Evolutionary conservation across 169 alveolate genomes (phyloP).

Genomic region (Cryptosporidium ubiquitum): DNA sequence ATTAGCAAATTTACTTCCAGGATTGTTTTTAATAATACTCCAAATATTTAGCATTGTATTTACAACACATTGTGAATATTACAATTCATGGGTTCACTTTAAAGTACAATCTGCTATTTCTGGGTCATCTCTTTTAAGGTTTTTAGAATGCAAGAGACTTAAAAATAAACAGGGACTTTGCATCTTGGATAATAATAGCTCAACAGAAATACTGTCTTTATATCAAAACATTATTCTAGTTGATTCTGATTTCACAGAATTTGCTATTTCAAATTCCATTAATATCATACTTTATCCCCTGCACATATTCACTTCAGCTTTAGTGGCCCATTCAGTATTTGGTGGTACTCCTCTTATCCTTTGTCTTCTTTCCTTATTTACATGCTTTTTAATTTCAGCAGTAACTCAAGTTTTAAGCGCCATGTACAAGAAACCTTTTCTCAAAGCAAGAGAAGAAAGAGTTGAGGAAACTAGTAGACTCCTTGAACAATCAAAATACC

Average conservation of each 20-base stretch:
- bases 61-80: conserved; percentile 66
- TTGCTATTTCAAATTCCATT: conserved; percentile 14
- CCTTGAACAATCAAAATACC: conserved; percentile 51
- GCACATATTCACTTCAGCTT: conserved; percentile 23
- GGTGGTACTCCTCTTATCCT: conserved; percentile 46
- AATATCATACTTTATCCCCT: conserved; percentile 45
- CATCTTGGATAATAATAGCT: background rate
- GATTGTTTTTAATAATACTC: conserved; percentile 4
- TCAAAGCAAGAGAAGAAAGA: conserved; percentile 71
- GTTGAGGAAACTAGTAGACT: conserved; percentile 20
- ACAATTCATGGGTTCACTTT: conserved; percentile 35
- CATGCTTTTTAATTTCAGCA: conserved; percentile 29
- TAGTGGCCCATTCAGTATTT: conserved; percentile 56
- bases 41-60: conserved; percentile 32
- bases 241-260: conserved; percentile 66
- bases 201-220: conserved; percentile 29
- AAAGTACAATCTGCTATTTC: conserved; percentile 66
- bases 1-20: background rate
- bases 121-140: conserved; percentile 50
- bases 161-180: conserved; percentile 25
- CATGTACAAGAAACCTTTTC: conserved; percentile 50
- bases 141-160: conserved; percentile 47
- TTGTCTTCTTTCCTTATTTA: conserved; percentile 10
- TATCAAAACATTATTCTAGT: conserved; percentile 51
- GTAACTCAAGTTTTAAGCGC: conserved; percentile 35